phyloP scores from a whole-genome alignment of 495 filamentous ascomycete species.

The Aspergillus leporis region DNA sequence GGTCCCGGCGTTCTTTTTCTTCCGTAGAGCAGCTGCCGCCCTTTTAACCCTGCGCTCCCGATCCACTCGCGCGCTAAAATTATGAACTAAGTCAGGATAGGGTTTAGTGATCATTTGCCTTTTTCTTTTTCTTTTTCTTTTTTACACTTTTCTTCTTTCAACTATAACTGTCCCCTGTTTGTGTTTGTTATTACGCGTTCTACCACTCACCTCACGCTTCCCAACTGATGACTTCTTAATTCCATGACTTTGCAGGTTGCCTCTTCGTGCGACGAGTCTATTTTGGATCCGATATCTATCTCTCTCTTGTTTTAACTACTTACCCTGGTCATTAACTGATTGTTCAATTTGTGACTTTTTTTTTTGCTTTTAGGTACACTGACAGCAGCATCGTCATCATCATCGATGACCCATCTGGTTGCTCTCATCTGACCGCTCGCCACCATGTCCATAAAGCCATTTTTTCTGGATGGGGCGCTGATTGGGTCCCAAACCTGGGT shows the following conservation, averaged over 20 bases:
- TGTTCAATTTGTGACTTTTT: too few species aligned
- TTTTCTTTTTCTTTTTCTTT: conserved; percentile 32
- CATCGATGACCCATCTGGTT: conserved; percentile 1
- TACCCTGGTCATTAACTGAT: too few species aligned
- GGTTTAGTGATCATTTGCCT: conserved; percentile 4
- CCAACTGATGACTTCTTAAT: too few species aligned
- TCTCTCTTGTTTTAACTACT: too few species aligned
- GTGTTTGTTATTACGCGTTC: conserved; percentile 4
- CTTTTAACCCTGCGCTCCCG: conserved; percentile 28
- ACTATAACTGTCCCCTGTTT: conserved; percentile 16
- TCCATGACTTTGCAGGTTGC: too few species aligned
- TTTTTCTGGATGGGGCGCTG: conserved; percentile 12
- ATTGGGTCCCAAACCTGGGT: conserved; percentile 15
- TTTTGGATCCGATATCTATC: too few species aligned
- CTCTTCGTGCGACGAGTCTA: too few species aligned
- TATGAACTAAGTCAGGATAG: conserved; percentile 8
- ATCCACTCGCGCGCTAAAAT: conserved; percentile 20
- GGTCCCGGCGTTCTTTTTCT: conserved; percentile 15
- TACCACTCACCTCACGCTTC: too few species aligned
- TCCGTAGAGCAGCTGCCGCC: conserved; percentile 19
- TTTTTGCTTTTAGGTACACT: not conserved
- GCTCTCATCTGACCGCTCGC: conserved; percentile 10
- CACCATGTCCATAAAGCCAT: conserved; percentile 19
- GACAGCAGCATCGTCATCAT: not conserved
- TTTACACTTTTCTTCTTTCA: conserved; percentile 18